Evolutionary conservation across 257 asterid species (phyloP).

Genomic region (Cordia subcordata): DNA sequence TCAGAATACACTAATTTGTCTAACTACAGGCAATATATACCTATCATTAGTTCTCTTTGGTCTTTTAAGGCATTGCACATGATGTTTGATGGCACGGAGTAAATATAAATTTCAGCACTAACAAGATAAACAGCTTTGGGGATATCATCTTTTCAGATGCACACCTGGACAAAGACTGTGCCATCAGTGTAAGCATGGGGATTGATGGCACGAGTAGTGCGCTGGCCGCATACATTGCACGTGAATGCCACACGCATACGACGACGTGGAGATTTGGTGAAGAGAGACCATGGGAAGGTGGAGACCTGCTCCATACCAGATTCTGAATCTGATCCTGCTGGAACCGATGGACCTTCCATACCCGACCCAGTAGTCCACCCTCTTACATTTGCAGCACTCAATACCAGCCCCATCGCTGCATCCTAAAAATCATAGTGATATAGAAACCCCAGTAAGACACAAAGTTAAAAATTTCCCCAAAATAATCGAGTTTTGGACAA

Average conservation of each 20-base stretch:
- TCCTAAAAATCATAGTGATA: conserved; percentile 38
- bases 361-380: conserved; percentile 99
- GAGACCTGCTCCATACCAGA: conserved; percentile 47
- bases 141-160: neutral
- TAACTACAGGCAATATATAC: too few relatives aligned
- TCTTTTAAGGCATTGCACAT: too few relatives aligned
- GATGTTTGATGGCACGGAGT: too few relatives aligned
- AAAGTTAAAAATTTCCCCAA: too few relatives aligned
- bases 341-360: conserved; percentile 80
- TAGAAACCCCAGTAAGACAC: neutral
- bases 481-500: too few relatives aligned
- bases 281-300: conserved; percentile 95
- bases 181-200: conserved; percentile 98
- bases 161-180: conserved; percentile 95
- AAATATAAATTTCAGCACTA: neutral
- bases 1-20: neutral
- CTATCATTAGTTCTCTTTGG: too few relatives aligned
- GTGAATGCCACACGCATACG: conserved; percentile 96
- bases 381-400: conserved; percentile 75
- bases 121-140: neutral
- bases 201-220: conserved; percentile 96
- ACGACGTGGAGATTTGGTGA: conserved; percentile 89
- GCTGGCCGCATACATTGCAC: conserved; percentile 92
- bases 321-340: conserved; percentile 48
- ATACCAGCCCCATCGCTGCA: conserved; percentile 85